Evolutionary conservation across 345 rosid species (phyloP).

Genomic region (Pugionium cornutum): DNA sequence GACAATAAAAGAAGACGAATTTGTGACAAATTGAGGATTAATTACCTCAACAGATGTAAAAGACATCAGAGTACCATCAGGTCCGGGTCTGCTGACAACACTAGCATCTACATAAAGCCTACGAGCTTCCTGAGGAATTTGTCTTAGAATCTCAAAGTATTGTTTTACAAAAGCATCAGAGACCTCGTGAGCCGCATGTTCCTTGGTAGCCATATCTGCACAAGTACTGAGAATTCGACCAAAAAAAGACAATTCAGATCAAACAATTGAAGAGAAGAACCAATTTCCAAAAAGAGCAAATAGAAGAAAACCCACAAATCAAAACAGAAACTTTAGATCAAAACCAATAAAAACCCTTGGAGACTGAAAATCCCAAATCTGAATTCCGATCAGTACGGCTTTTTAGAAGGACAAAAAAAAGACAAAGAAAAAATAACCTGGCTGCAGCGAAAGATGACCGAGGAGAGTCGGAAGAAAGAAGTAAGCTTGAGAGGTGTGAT

Average conservation of each 20-base stretch:
- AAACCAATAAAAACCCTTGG: neutral
- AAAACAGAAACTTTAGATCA: slow-evolving; percentile 27
- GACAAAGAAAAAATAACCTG: too few species aligned
- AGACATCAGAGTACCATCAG: slow-evolving; percentile 38
- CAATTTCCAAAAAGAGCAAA: too few species aligned
- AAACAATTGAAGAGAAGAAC: neutral
- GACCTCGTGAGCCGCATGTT: slow-evolving; percentile 12
- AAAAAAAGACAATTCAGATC: neutral
- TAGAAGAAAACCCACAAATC: neutral
- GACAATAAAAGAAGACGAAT: neutral
- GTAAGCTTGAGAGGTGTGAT: too few species aligned
- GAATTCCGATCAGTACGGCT: neutral
- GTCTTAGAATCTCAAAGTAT: slow-evolving; percentile 12
- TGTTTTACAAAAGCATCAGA: slow-evolving; percentile 27
- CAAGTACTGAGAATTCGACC: neutral
- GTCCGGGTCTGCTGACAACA: slow-evolving; percentile 31
- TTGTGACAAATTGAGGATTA: neutral
- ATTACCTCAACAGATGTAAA: slow-evolving; percentile 35
- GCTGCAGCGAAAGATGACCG: too few species aligned
- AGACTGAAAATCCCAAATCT: slow-evolving; percentile 5
- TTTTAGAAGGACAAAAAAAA: neutral
- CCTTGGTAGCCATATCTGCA: slow-evolving; percentile 42
- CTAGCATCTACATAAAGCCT: slow-evolving; percentile 24
- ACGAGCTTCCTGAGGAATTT: neutral
- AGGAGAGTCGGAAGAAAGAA: too few species aligned